Conservation (phyloP, 345 rosid species). For the Eucalyptus victrix region DNA sequence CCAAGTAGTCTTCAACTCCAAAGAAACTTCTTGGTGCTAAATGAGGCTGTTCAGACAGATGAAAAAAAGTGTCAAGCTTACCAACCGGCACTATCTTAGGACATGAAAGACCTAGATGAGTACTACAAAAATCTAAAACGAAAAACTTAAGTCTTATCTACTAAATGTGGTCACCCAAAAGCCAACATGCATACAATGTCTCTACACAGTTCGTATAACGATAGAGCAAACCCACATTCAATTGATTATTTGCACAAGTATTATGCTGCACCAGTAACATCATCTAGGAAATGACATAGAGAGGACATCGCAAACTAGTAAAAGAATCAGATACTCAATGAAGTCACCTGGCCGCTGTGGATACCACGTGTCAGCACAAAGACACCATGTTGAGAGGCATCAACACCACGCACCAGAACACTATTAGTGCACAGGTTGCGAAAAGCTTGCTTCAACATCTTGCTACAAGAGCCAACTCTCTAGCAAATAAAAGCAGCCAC, state of each 20-base stretch:
- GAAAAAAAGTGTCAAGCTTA: background rate
- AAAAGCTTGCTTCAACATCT: background rate
- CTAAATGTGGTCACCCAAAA: background rate
- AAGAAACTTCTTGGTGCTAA: conserved; percentile 83
- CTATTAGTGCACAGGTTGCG: background rate
- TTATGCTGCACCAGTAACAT: background rate
- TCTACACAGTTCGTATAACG: background rate
- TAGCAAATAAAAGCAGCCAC: background rate
- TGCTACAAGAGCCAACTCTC: background rate
- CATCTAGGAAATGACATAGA: background rate
- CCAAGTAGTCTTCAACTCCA: conserved; percentile 92
- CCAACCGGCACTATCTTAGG: background rate
- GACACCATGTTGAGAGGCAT: background rate
- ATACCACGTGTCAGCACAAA: background rate
- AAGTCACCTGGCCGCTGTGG: background rate
- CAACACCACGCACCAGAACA: background rate
- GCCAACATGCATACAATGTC: background rate
- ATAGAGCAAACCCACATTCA: background rate
- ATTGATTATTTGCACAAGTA: background rate
- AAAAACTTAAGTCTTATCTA: fast-evolving
- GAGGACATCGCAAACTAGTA: background rate
- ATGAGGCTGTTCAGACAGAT: conserved; percentile 16
- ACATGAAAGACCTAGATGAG: background rate
- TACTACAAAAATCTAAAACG: fast-evolving
- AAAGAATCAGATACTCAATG: background rate